These are phyloP conservation scores for Petunia axillaris DNA, from an alignment of 257 asterid genomes.

Conservation along the genomic window DNA sequence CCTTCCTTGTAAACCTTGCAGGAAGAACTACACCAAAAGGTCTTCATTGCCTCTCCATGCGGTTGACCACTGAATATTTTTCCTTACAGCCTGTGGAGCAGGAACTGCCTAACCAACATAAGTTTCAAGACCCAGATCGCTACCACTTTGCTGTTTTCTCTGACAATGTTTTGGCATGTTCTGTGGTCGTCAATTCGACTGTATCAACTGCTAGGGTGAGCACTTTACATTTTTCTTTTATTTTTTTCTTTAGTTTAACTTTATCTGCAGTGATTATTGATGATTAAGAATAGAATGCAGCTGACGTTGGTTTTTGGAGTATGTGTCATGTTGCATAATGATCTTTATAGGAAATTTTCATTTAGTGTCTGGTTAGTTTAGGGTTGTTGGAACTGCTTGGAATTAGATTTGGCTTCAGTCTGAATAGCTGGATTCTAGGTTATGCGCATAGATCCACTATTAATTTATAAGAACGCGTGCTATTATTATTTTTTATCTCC, in stretches of 20 bases:
- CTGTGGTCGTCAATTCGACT: constrained; percentile 66
- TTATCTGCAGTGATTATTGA: background rate
- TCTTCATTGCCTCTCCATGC: constrained; percentile 67
- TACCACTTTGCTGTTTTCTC: constrained; percentile 63
- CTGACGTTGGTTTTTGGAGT: background rate
- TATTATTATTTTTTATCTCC: background rate
- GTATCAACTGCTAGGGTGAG: constrained; percentile 52
- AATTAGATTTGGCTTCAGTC: background rate
- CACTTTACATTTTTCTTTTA: background rate
- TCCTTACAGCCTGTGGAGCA: constrained; percentile 44
- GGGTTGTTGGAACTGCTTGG: background rate
- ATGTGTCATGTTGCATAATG: background rate
- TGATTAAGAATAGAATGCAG: background rate
- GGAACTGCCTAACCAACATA: constrained; percentile 42
- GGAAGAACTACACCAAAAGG: constrained; percentile 68
- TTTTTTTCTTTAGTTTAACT: background rate
- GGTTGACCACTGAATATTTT: constrained; percentile 57
- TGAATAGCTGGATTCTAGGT: background rate
- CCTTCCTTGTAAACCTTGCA: constrained; percentile 56
- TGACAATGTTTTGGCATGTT: constrained; percentile 59
- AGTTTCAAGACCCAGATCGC: constrained; percentile 50
- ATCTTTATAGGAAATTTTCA: background rate
- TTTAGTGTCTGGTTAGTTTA: background rate
- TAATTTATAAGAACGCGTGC: background rate
- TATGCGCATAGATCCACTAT: background rate